Conservation (phyloP, 352 stramenopile genomes). For the Phytophthora parvispora region DNA sequence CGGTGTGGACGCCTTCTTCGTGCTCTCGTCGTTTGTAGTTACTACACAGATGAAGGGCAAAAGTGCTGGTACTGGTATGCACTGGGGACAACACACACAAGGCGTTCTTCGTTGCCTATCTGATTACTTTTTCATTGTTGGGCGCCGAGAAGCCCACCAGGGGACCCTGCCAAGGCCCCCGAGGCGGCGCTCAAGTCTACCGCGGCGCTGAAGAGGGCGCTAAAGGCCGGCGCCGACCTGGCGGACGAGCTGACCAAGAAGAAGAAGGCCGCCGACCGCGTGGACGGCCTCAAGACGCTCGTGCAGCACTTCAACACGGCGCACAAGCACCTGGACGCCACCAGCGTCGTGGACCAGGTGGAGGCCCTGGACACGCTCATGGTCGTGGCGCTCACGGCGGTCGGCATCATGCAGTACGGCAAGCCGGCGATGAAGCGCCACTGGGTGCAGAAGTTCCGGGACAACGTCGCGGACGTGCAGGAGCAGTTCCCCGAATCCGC, state of each 20-base stretch:
- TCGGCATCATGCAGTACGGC: conserved; percentile 14
- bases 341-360: conserved; percentile 3
- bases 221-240: background rate
- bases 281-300: conserved; percentile 3
- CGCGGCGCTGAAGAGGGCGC: background rate
- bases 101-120: no score
- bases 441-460: conserved; percentile 17
- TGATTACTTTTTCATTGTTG: no score
- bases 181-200: conserved; percentile 1
- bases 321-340: conserved; percentile 5
- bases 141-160: no score
- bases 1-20: no score
- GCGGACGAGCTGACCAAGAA: conserved; percentile 10
- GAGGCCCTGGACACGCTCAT: conserved; percentile 4
- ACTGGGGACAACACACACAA: no score
- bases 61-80: no score
- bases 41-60: no score
- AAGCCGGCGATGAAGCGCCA: conserved; percentile 8
- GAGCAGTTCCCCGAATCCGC: conserved; percentile 13
- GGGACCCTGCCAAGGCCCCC: background rate
- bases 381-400: background rate
- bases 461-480: conserved; percentile 6
- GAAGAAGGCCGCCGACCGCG: conserved; percentile 12
- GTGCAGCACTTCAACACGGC: conserved; percentile 13
- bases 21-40: no score